phyloP scores from a whole-genome alignment of 345 rosid species.

The Heritiera littoralis region DNA sequence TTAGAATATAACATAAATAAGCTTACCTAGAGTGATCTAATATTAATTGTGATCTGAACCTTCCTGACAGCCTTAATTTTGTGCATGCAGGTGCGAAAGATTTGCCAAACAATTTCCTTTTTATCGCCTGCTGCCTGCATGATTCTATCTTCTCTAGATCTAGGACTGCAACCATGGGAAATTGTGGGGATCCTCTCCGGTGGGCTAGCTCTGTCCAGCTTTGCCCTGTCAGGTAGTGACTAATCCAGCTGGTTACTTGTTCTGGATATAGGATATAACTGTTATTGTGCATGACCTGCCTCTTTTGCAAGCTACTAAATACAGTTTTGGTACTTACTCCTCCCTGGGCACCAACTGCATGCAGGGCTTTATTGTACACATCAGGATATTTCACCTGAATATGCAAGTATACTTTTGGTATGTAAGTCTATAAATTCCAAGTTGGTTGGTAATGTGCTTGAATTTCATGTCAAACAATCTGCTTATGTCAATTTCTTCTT shows the following conservation, averaged over 20 bases:
- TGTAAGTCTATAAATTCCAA: slow-evolving; percentile 21
- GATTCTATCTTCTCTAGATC: slow-evolving; percentile 77
- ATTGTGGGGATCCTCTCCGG: slow-evolving; percentile 79
- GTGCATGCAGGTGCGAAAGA: slow-evolving; percentile 73
- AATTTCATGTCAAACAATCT: slow-evolving; percentile 2
- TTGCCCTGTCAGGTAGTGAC: slow-evolving; percentile 79
- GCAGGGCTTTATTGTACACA: slow-evolving; percentile 90
- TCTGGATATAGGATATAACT: background rate
- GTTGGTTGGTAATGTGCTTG: background rate
- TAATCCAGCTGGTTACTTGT: slow-evolving; percentile 15
- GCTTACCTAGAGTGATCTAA: background rate
- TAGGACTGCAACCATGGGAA: slow-evolving; percentile 94
- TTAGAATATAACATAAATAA: background rate
- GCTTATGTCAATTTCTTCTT: background rate
- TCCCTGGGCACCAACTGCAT: slow-evolving; percentile 22
- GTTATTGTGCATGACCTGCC: slow-evolving; percentile 1
- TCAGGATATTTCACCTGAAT: slow-evolving; percentile 95
- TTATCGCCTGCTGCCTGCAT: slow-evolving; percentile 90
- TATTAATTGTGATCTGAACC: background rate
- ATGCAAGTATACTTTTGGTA: slow-evolving; percentile 94
- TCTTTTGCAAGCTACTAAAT: background rate
- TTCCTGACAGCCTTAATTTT: slow-evolving; percentile 20
- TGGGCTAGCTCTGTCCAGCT: slow-evolving; percentile 90
- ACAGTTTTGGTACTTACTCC: background rate
- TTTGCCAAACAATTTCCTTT: slow-evolving; percentile 88